phyloP scores from a whole-genome alignment of 2,329 filamentous ascomycete species.

The Dothidotthia symphoricarpi region DNA sequence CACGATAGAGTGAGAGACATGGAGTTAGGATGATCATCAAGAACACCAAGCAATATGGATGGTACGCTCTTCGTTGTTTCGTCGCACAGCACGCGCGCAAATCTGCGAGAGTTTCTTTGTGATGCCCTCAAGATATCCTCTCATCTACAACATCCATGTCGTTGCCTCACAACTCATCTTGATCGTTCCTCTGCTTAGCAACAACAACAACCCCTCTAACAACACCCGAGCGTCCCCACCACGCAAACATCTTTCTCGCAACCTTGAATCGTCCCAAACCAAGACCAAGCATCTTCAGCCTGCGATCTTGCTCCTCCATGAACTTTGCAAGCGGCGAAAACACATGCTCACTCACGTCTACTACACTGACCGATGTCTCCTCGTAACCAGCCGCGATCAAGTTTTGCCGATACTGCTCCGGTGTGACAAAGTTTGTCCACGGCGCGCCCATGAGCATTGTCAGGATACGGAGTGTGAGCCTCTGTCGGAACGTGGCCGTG shows the following conservation, averaged over 20 bases:
- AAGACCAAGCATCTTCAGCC: constrained; percentile 39
- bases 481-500: constrained; percentile 15
- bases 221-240: constrained; percentile 44
- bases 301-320: constrained; percentile 41
- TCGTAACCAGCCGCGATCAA: constrained; percentile 53
- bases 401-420: constrained; percentile 47
- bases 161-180: neutral
- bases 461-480: constrained; percentile 43
- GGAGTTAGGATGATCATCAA: no score
- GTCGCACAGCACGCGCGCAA: no score
- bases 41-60: no score
- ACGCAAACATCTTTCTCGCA: constrained; percentile 41
- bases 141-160: no score
- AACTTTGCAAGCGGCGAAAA: constrained; percentile 52
- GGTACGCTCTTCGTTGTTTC: no score
- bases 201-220: constrained; percentile 45
- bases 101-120: no score
- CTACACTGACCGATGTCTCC: constrained; percentile 42
- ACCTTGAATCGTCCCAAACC: constrained; percentile 39
- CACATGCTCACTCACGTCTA: constrained; percentile 55
- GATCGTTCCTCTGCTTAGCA: constrained; percentile 23
- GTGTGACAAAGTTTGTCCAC: constrained; percentile 50
- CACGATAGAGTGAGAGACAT: no score
- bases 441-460: constrained; percentile 53
- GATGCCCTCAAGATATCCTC: no score